Evolutionary conservation across 768 basidiomycete species (phyloP), one percentile per base, ranked within the genome.

Genomic region (Lentinula raphanica): DNA sequence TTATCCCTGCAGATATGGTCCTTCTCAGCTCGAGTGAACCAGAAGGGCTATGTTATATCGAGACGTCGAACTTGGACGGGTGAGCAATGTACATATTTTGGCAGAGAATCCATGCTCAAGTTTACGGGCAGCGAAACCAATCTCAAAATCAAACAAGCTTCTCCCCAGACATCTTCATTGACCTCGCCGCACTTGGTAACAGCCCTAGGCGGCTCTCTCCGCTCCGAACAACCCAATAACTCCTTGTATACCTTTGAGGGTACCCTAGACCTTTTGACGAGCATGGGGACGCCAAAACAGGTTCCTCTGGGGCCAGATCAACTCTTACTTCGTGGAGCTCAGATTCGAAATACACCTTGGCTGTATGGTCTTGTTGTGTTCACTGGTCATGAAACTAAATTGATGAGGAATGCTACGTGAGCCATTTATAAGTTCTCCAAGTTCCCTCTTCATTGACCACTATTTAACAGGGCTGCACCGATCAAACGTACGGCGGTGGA

Each of bases 31-130:
- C 91, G 12, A 93, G 90, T 68, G 97, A 99, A 70, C 97, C 97
- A 0, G 97, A 99, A 68, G 94, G 97, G 0, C 76, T 98, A 46
- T 98, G 96, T 64, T 99, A 98, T 68, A 92, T 98, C 61, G 97
- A 99, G 72, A 99, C 97, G 0, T 90, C 92, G 6, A 99, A 99
- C 70, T 80, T 99, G 27, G 97, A 99, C 66, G 97, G 96, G 94
- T 95, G 77, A 63, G 74, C 9, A 6, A 8, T 63, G 15, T 44
- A 7, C 4, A n/a, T 31, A 17, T 12, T 40, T 54, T 58, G n/a
- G 50, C 53, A 44, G 46, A 29, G 35, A 9, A 49, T 48, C 19
- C 23, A 21, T 54, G 46, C 28, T 49, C n/a, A 44, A 17, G 44
- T 44, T 54, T 54, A 32, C 54, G 32, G 44, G 21, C 64, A 94